Percentiles rank a stretch among this genome's conserved stretches.
phyloP scores from a whole-genome alignment of 139 green algal species.

The Chlorella sp. region DNA sequence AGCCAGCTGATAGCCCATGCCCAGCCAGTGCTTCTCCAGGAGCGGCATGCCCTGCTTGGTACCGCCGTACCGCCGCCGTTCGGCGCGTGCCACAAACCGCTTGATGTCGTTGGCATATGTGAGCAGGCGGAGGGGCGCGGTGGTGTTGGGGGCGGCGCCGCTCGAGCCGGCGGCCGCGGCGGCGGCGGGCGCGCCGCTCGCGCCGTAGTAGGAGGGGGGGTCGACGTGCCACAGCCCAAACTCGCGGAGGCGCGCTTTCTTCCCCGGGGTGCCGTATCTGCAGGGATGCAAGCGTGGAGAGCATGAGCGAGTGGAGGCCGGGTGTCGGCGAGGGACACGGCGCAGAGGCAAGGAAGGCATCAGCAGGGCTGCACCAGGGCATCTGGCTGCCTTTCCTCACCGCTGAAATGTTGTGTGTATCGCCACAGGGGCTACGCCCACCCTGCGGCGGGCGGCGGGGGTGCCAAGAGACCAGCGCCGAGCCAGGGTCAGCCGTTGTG shows the following conservation, averaged over 20 bases:
- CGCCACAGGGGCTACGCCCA: background rate
- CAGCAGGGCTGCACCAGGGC: too few relatives aligned
- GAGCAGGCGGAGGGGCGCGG: background rate
- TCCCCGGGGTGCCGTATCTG: background rate
- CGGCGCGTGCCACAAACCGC: background rate
- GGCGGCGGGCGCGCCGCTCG: too few relatives aligned
- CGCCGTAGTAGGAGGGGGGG: background rate
- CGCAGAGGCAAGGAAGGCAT: too few relatives aligned
- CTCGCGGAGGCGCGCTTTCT: background rate
- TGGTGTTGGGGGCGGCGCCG: too few relatives aligned
- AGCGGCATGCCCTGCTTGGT: background rate
- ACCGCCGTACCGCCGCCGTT: background rate
- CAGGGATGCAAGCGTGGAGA: too few relatives aligned
- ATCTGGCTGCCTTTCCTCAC: too few relatives aligned
- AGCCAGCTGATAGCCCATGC: slow-evolving; percentile 5
- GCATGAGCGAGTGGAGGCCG: too few relatives aligned
- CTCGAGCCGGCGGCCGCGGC: too few relatives aligned
- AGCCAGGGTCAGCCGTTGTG: too few relatives aligned
- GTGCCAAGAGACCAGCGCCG: too few relatives aligned
- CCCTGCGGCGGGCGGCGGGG: background rate
- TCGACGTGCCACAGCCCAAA: slow-evolving; percentile 13
- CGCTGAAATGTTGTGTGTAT: slow-evolving; percentile 23
- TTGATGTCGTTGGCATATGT: background rate
- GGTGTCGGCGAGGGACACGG: too few relatives aligned
- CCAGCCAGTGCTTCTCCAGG: slow-evolving; percentile 19